Percentiles rank a stretch among this genome's conserved stretches.
phyloP scores from a whole-genome alignment of 2,329 filamentous ascomycete genomes.

The Pezicula rhizophila region DNA sequence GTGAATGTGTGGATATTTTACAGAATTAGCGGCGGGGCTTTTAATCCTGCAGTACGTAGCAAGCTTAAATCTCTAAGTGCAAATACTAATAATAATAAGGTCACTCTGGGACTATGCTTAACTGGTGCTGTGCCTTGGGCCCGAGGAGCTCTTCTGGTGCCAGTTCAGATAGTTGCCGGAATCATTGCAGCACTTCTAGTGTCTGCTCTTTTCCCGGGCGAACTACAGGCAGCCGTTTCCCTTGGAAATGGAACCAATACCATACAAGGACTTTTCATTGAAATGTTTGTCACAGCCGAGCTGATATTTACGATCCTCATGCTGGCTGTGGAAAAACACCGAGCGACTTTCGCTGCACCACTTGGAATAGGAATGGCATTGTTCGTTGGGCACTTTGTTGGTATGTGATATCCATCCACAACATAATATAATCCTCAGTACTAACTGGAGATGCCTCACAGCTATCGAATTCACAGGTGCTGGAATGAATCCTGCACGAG shows the following conservation, averaged over 20 bases:
- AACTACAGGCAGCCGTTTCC: conserved; percentile 34
- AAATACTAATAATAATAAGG: conserved; percentile 8
- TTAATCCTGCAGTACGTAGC: conserved; percentile 25
- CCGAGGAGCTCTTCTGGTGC: conserved; percentile 23
- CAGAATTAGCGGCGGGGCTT: conserved; percentile 39
- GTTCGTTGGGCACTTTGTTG: conserved; percentile 43
- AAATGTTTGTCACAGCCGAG: conserved; percentile 39
- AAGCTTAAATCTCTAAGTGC: conserved; percentile 7
- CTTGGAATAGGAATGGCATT: conserved; percentile 66
- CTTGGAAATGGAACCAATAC: conserved; percentile 32
- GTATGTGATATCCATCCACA: conserved; percentile 4
- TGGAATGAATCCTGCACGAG: conserved; percentile 40
- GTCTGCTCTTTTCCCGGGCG: conserved; percentile 34
- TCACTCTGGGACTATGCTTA: conserved; percentile 29
- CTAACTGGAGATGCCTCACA: conserved; percentile 3
- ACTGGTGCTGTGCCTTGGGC: conserved; percentile 23
- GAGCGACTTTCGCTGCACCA: conserved; percentile 64
- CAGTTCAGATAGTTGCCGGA: conserved; percentile 24
- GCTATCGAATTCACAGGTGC: conserved; percentile 41
- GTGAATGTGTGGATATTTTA: conserved; percentile 53
- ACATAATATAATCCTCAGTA: not conserved
- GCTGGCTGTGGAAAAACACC: conserved; percentile 65
- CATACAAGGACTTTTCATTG: conserved; percentile 39
- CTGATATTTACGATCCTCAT: conserved; percentile 41
- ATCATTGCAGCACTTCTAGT: conserved; percentile 33